phyloP scores from a whole-genome alignment of 306 rosid species.

The Vachellia collinsii region DNA sequence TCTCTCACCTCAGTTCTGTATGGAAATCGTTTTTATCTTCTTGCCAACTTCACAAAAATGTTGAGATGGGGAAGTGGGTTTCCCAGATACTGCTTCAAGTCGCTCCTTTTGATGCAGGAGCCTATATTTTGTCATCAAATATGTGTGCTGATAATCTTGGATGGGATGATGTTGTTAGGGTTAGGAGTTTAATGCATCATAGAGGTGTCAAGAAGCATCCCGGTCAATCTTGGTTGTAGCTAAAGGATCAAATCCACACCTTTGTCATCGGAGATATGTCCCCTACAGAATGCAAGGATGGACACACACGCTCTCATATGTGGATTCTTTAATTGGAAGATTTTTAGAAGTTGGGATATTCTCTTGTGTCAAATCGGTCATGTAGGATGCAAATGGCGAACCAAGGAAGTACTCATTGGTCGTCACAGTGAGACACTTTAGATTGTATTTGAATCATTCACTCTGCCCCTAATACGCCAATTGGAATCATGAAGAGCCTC shows the following conservation, averaged over 20 bases:
- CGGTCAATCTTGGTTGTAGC: conserved; percentile 86
- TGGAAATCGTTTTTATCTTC: conserved; percentile 81
- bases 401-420: conserved; percentile 67
- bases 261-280: conserved; percentile 67
- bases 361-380: conserved; percentile 51
- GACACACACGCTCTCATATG: conserved; percentile 50
- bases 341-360: conserved; percentile 79
- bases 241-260: conserved; percentile 66
- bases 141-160: conserved; percentile 57
- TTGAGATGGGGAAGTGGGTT: conserved; percentile 78
- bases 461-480: conserved; percentile 51
- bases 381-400: conserved; percentile 85
- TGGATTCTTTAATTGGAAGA: conserved; percentile 61
- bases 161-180: conserved; percentile 78
- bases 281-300: conserved; percentile 45
- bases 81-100: conserved; percentile 60
- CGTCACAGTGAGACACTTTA: conserved; percentile 83
- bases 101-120: conserved; percentile 68
- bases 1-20: conserved; percentile 67
- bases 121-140: conserved; percentile 71
- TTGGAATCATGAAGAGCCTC: conserved; percentile 75
- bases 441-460: conserved; percentile 59
- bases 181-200: conserved; percentile 68
- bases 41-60: conserved; percentile 68
- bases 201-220: conserved; percentile 77